phyloP scores from a whole-genome alignment of 2,329 filamentous ascomycete species.

The Aciculosporium take region DNA sequence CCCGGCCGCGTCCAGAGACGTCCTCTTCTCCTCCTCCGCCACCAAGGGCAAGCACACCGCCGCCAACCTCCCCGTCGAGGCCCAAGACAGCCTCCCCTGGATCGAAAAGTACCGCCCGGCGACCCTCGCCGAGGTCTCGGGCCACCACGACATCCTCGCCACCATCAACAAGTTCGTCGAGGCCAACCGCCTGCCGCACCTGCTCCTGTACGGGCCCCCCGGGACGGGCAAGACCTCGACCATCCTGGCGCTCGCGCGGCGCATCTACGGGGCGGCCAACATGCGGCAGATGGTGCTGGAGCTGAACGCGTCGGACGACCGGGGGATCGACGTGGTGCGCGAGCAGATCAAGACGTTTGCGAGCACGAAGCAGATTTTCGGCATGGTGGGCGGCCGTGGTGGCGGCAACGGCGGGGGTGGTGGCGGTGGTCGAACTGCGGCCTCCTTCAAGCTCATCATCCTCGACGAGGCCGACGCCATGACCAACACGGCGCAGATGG shows the following conservation, averaged over 20 bases:
- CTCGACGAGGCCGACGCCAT: conserved; percentile 98
- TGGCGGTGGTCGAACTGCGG: conserved; percentile 35
- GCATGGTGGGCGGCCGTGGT: conserved; percentile 45
- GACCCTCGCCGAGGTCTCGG: conserved; percentile 81
- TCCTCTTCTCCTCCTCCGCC: conserved; percentile 59
- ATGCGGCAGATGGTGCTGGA: conserved; percentile 98
- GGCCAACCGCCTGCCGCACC: conserved; percentile 82
- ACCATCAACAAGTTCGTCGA: conserved; percentile 98
- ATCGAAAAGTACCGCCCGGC: conserved; percentile 94
- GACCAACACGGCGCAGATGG: conserved; percentile 99
- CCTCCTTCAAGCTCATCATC: conserved; percentile 82
- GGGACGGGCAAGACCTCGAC: conserved; percentile 97
- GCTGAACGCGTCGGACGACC: conserved; percentile 91
- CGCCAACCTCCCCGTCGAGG: conserved; percentile 85
- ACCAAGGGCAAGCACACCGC: conserved; percentile 84
- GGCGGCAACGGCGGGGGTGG: conserved; percentile 26
- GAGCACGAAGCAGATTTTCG: conserved; percentile 94
- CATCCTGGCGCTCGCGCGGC: conserved; percentile 77
- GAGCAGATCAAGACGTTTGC: conserved; percentile 99
- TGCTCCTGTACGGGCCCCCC: conserved; percentile 90
- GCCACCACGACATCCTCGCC: conserved; percentile 90
- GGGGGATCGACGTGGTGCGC: conserved; percentile 92
- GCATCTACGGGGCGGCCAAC: conserved; percentile 84
- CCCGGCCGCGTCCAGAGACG: conserved; percentile 29
- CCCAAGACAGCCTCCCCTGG: conserved; percentile 74